Conservation (phyloP, 306 rosid genomes). For the Abrus pulchellus region DNA sequence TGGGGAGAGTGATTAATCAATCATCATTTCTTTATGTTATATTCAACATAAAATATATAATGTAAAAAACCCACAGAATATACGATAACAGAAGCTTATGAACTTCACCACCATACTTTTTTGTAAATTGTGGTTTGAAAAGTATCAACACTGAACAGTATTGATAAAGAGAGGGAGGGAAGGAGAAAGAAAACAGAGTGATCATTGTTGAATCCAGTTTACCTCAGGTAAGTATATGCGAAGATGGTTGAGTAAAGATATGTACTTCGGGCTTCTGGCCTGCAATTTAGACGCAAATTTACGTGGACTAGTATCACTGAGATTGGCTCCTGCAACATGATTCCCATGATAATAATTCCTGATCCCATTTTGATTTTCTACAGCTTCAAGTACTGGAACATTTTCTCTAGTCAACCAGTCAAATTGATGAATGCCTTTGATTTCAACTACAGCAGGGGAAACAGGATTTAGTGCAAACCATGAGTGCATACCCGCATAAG, state of each 20-base stretch:
- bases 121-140: conserved; percentile 6
- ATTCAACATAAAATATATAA: conserved; percentile 8
- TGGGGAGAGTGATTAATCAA: conserved; percentile 10
- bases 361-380: conserved; percentile 92
- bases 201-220: conserved; percentile 45
- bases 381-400: conserved; percentile 98
- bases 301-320: conserved; percentile 84
- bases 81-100: conserved; percentile 24
- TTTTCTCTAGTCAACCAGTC: conserved; percentile 99
- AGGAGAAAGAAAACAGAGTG: conserved; percentile 1
- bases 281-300: conserved; percentile 92
- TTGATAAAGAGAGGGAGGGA: background rate
- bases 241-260: conserved; percentile 96
- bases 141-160: background rate
- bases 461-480: conserved; percentile 97
- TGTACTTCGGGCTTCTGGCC: conserved; percentile 98
- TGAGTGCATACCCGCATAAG: conserved; percentile 99
- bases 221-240: conserved; percentile 99
- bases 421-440: conserved; percentile 95
- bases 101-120: background rate
- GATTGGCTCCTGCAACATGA: conserved; percentile 87
- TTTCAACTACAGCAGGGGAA: conserved; percentile 92
- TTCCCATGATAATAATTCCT: conserved; percentile 97
- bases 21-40: conserved; percentile 18
- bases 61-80: background rate